A percentile compares a stretch with the other conserved stretches of the same genome.
phyloP scores from a whole-genome alignment of 2,329 filamentous ascomycete genomes.

The Colletotrichum phormii region DNA sequence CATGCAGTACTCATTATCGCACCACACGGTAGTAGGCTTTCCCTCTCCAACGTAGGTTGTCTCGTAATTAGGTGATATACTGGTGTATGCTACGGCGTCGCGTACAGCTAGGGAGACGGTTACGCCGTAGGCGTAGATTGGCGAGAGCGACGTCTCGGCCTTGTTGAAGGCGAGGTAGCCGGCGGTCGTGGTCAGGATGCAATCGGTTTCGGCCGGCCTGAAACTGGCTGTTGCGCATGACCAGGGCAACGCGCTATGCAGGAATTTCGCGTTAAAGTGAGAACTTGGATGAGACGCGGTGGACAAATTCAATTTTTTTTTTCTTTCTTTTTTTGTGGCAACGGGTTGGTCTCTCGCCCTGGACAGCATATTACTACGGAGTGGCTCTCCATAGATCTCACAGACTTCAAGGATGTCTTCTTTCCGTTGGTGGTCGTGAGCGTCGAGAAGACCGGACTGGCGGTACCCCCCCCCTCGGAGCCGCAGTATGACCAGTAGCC shows the following conservation, averaged over 20 bases:
- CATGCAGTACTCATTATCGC: not conserved
- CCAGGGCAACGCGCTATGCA: not conserved
- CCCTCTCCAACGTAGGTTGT: not conserved
- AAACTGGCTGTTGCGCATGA: not conserved
- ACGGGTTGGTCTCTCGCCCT: not conserved
- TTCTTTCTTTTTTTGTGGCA: too few species aligned
- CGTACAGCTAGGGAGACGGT: not conserved
- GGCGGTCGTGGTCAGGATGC: not conserved
- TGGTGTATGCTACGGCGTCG: not conserved
- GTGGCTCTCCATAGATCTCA: not conserved
- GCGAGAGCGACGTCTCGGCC: not conserved
- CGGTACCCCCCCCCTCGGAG: not conserved
- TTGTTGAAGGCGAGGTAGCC: not conserved
- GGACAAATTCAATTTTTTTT: too few species aligned
- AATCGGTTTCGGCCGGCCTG: too few species aligned
- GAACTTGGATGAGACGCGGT: too few species aligned
- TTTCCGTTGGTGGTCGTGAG: not conserved
- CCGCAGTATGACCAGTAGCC: conserved; percentile 1
- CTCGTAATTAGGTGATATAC: too few species aligned
- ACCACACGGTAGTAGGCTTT: not conserved
- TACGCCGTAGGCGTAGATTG: not conserved
- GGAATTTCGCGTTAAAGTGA: too few species aligned
- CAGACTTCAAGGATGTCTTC: not conserved
- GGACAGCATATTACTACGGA: conserved; percentile 9
- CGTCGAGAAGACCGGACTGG: not conserved